These are phyloP conservation scores for Pseudomassariella vexata DNA, from an alignment of 2,329 filamentous ascomycete species.

Conservation along the genomic window DNA sequence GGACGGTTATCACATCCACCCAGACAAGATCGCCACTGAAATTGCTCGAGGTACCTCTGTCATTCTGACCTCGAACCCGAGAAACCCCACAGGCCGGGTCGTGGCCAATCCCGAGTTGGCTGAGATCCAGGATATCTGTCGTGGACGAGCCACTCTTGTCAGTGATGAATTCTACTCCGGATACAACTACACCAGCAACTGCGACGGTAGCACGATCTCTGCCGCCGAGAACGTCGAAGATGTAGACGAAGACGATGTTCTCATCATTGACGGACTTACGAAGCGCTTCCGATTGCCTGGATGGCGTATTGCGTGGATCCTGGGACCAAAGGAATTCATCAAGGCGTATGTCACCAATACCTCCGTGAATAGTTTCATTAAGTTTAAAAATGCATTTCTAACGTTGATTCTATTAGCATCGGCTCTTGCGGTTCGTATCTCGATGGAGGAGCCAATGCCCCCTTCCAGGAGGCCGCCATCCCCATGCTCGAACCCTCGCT, in stretches of 20 bases:
- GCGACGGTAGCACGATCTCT: slow-evolving; percentile 83
- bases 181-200: slow-evolving; percentile 92
- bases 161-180: slow-evolving; percentile 96
- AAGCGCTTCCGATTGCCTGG: slow-evolving; percentile 95
- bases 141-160: slow-evolving; percentile 83
- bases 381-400: no score
- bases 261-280: slow-evolving; percentile 92
- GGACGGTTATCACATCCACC: slow-evolving; percentile 89
- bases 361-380: no score
- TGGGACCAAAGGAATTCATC: slow-evolving; percentile 95
- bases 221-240: slow-evolving; percentile 87
- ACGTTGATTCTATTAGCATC: slow-evolving; percentile 48
- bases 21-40: slow-evolving; percentile 87
- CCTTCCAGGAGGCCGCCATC: slow-evolving; percentile 91
- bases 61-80: slow-evolving; percentile 89
- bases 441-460: slow-evolving; percentile 88
- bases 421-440: slow-evolving; percentile 90
- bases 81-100: slow-evolving; percentile 89
- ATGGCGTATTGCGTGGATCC: slow-evolving; percentile 94
- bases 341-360: slow-evolving; percentile 56
- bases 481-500: slow-evolving; percentile 84
- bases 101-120: slow-evolving; percentile 79
- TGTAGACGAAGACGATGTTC: slow-evolving; percentile 82
- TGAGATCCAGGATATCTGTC: slow-evolving; percentile 88
- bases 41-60: slow-evolving; percentile 82